phyloP scores from a whole-genome alignment of 768 basidiomycete genomes.

The Baorangia bicolor region DNA sequence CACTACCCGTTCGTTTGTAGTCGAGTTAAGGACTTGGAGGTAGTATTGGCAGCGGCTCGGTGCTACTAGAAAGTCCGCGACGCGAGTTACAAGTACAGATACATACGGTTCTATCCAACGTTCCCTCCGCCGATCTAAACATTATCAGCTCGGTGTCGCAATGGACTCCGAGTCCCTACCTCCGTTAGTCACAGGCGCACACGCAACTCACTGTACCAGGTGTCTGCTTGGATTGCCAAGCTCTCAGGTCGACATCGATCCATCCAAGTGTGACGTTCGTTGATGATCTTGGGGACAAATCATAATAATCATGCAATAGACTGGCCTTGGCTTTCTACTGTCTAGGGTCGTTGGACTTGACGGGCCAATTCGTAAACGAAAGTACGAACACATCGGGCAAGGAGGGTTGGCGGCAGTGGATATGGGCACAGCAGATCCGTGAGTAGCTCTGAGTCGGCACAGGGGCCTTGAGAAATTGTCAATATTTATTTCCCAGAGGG shows the following conservation, averaged over 20 bases:
- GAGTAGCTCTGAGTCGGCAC: slow-evolving; percentile 8
- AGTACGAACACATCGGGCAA: slow-evolving; percentile 53
- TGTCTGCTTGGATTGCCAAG: slow-evolving; percentile 71
- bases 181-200: slow-evolving; percentile 45
- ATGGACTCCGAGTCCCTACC: slow-evolving; percentile 20
- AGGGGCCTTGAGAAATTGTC: neutral
- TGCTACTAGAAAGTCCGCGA: neutral
- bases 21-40: neutral
- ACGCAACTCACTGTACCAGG: slow-evolving; percentile 63
- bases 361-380: slow-evolving; percentile 42
- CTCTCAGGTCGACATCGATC: slow-evolving; percentile 67
- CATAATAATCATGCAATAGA: slow-evolving; percentile 40
- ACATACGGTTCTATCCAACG: neutral
- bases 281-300: slow-evolving; percentile 13
- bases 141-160: neutral
- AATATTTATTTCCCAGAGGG: slow-evolving; percentile 41
- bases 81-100: neutral
- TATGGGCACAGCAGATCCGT: slow-evolving; percentile 87
- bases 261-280: slow-evolving; percentile 55
- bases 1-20: neutral
- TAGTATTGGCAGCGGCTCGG: too few species aligned
- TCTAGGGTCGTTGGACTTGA: slow-evolving; percentile 78
- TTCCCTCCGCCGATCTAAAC: neutral
- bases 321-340: slow-evolving; percentile 89
- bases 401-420: slow-evolving; percentile 74